A percentile compares a stretch with the other conserved stretches of the same genome.
Conservation (phyloP, 352 stramenopile species). For the Globisporangium okanoganense region DNA sequence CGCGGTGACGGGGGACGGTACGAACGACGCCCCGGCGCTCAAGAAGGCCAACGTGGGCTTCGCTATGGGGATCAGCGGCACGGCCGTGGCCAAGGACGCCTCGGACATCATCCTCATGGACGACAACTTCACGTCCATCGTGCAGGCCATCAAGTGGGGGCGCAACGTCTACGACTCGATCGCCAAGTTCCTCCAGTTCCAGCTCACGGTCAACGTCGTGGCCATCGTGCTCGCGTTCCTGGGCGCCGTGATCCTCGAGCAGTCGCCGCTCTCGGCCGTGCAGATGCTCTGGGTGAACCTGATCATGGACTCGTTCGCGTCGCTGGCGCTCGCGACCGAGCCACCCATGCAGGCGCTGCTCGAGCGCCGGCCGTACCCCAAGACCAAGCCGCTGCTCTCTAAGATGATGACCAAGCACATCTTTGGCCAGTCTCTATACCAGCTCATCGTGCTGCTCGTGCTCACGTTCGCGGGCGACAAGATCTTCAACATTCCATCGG, state of each 20-base stretch:
- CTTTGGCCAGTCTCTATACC: slow-evolving; percentile 88
- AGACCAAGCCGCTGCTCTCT: slow-evolving; percentile 91
- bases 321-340: slow-evolving; percentile 94
- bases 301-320: slow-evolving; percentile 98
- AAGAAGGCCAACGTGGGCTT: slow-evolving; percentile 97
- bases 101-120: slow-evolving; percentile 97
- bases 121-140: slow-evolving; percentile 96
- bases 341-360: slow-evolving; percentile 88
- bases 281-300: slow-evolving; percentile 99
- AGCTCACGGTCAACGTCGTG: slow-evolving; percentile 96
- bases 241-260: slow-evolving; percentile 68
- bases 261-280: slow-evolving; percentile 92
- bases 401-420: slow-evolving; percentile 96
- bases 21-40: slow-evolving; percentile 95
- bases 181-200: no score
- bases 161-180: slow-evolving; percentile 97
- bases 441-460: slow-evolving; percentile 88
- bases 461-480: slow-evolving; percentile 80
- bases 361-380: slow-evolving; percentile 89
- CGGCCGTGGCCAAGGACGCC: slow-evolving; percentile 93
- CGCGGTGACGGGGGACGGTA: slow-evolving; percentile 95
- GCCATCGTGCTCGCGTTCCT: slow-evolving; percentile 92
- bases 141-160: slow-evolving; percentile 95
- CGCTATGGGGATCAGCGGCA: slow-evolving; percentile 96
- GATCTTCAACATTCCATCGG: slow-evolving; percentile 42